Conservation (phyloP, 106 monocot species). For the Phalaenopsis equestris region DNA sequence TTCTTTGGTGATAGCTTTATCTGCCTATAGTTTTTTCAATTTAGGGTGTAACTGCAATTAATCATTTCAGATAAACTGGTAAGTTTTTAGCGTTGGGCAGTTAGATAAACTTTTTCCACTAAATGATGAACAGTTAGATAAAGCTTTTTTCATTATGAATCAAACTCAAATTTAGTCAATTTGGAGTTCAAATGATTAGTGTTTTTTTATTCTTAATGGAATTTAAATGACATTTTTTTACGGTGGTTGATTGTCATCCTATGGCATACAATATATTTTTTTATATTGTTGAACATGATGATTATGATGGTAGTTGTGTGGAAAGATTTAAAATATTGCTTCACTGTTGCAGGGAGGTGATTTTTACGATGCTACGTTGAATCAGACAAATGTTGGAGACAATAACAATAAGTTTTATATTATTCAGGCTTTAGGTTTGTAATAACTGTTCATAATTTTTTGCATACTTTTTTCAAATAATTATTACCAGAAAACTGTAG, state of each 20-base stretch:
- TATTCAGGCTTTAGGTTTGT: conserved; percentile 80
- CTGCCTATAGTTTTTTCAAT: neutral
- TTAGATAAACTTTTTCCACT: neutral
- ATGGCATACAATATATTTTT: too few species aligned
- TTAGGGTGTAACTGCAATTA: neutral
- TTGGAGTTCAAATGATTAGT: neutral
- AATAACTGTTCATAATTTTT: conserved; percentile 8
- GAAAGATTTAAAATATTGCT: neutral
- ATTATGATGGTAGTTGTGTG: too few species aligned
- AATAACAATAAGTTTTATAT: conserved; percentile 94
- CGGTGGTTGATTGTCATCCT: neutral
- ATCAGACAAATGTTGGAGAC: conserved; percentile 86
- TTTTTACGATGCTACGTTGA: conserved; percentile 76
- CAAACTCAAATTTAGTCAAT: neutral
- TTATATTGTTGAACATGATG: too few species aligned
- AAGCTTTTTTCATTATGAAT: neutral
- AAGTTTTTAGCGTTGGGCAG: neutral
- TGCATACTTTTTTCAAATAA: neutral
- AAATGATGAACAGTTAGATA: neutral
- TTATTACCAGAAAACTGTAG: neutral
- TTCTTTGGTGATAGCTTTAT: neutral
- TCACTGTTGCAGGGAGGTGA: conserved; percentile 50
- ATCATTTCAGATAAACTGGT: neutral
- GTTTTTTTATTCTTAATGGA: neutral
- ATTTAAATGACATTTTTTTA: neutral